A percentile compares a stretch with the other conserved stretches of the same genome.
These are phyloP conservation scores for Rhodosporidiobolus odoratus DNA, from an alignment of 768 basidiomycete genomes.

Conservation along the genomic window DNA sequence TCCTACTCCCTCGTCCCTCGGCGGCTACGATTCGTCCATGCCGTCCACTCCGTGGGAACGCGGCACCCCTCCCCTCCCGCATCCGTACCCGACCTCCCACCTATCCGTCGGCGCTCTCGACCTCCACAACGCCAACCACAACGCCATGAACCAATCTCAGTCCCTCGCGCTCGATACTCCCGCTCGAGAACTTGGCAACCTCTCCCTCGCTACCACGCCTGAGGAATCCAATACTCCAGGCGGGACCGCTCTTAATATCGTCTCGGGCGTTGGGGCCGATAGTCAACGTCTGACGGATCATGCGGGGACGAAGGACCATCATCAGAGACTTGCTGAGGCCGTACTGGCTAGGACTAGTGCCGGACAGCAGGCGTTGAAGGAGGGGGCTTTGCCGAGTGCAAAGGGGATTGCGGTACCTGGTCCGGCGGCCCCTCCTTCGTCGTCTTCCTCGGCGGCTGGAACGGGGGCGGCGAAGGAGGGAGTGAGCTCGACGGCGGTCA, in stretches of 20 bases:
- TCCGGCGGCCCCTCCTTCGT: neutral
- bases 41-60: no score
- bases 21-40: no score
- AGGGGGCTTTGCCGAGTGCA: slow-evolving; percentile 5
- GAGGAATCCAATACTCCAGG: neutral
- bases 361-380: slow-evolving; percentile 11
- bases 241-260: neutral
- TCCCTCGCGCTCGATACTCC: slow-evolving; percentile 17
- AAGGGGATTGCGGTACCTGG: slow-evolving; percentile 3
- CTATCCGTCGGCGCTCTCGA: neutral
- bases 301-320: neutral
- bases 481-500: neutral
- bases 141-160: neutral
- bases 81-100: neutral
- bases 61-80: neutral
- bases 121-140: neutral
- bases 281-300: neutral
- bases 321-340: neutral
- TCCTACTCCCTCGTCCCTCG: neutral
- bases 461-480: neutral
- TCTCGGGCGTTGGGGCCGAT: neutral
- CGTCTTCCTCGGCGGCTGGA: neutral
- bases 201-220: slow-evolving; percentile 5
- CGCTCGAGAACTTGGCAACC: neutral
- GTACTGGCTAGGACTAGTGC: slow-evolving; percentile 21